Conservation (phyloP, 164 flowering plant genomes). For the Buxus sempervirens region DNA sequence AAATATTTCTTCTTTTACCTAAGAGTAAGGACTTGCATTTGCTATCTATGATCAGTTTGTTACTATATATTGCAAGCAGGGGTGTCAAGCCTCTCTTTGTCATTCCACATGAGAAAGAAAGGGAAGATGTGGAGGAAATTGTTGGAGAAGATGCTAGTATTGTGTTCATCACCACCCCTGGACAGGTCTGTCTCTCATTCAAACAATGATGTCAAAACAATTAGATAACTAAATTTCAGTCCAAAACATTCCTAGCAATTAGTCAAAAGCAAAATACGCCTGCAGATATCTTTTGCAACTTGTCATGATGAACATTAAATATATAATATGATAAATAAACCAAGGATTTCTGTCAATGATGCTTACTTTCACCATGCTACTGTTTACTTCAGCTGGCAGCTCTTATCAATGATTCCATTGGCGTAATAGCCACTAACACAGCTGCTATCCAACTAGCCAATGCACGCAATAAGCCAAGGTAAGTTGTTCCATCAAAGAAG, state of each 20-base stretch:
- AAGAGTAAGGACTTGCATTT: no score
- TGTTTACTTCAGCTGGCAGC: slow-evolving; percentile 61
- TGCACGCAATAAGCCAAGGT: slow-evolving; percentile 85
- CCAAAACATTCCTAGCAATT: no score
- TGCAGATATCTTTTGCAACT: neutral
- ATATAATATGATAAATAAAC: neutral
- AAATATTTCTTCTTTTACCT: no score
- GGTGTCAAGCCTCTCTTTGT: slow-evolving; percentile 73
- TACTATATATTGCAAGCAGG: slow-evolving; percentile 31
- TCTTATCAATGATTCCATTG: slow-evolving; percentile 76
- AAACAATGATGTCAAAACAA: neutral
- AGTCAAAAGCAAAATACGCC: no score
- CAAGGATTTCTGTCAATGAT: neutral
- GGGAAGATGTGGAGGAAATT: slow-evolving; percentile 73
- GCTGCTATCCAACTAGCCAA: slow-evolving; percentile 85
- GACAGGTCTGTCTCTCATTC: slow-evolving; percentile 45
- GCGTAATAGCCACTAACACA: slow-evolving; percentile 88
- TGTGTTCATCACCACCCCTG: slow-evolving; percentile 87
- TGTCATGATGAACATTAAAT: neutral
- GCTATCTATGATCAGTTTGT: neutral
- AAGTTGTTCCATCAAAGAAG: neutral
- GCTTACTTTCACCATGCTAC: slow-evolving; percentile 2
- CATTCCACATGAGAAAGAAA: slow-evolving; percentile 81
- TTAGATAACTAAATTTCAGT: neutral
- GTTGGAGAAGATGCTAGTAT: slow-evolving; percentile 71